Conservation (phyloP, 352 stramenopile genomes). For the Phytophthora litchii region DNA sequence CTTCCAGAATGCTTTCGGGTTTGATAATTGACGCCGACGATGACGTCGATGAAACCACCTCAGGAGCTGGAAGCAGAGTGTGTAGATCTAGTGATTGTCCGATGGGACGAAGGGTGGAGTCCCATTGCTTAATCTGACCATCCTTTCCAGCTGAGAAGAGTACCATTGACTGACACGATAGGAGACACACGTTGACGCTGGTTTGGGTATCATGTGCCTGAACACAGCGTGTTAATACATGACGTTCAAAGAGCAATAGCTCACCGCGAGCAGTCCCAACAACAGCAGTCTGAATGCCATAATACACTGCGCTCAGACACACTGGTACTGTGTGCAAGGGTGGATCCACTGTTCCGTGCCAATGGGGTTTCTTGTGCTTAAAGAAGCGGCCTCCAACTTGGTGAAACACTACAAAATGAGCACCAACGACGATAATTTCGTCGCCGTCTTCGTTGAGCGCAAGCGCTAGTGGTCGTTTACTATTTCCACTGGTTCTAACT, state of each 20-base stretch:
- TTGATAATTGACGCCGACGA: not conserved
- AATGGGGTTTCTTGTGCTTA: constrained; percentile 71
- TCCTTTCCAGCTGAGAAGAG: constrained; percentile 83
- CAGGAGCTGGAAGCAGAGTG: constrained; percentile 13
- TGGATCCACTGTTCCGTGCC: constrained; percentile 29
- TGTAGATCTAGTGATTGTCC: constrained; percentile 72
- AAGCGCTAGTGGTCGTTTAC: constrained; percentile 53
- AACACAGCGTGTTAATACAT: constrained; percentile 54
- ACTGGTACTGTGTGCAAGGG: constrained; percentile 52
- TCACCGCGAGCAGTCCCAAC: constrained; percentile 69
- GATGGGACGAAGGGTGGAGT: constrained; percentile 77
- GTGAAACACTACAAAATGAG: constrained; percentile 71
- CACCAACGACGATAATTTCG: constrained; percentile 67
- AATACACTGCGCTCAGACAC: constrained; percentile 63
- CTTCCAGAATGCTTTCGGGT: constrained; percentile 31
- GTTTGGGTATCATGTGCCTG: constrained; percentile 61
- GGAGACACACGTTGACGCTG: constrained; percentile 60
- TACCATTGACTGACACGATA: constrained; percentile 74
- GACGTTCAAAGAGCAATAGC: constrained; percentile 73
- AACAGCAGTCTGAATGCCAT: constrained; percentile 56
- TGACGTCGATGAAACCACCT: not conserved
- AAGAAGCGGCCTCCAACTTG: constrained; percentile 62
- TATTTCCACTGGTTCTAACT: constrained; percentile 11
- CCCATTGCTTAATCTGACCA: constrained; percentile 81
- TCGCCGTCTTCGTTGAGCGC: constrained; percentile 72